Evolutionary conservation across 495 filamentous ascomycete species (phyloP), one percentile per base, ranked within the genome.

Genomic region (Penicillium mononematosum): DNA sequence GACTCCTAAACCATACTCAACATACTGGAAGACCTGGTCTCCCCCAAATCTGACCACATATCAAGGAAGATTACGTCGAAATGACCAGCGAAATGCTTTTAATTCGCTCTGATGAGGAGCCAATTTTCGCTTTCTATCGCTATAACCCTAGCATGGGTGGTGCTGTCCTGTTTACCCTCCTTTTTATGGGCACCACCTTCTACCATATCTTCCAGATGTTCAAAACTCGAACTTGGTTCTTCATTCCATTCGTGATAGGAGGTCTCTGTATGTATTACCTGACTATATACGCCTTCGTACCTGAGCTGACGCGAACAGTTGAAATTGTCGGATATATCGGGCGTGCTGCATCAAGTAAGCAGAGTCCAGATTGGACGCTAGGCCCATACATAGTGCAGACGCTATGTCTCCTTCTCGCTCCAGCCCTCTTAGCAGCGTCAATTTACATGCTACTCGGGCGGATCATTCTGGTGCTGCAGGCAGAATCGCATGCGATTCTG

Each of bases 241-340:
- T 87, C 53, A 78, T 80, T 14, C 80, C 85, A 0, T 74, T 86
- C 29, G 27, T 81, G 4, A 60, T 86, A 24, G 85, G 83, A 9
- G 78, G 80, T 31, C 45, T 78, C 14, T 82, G 82, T 85, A 74
- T 62, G 76, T 75, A 6, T 5, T 6, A 36, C 4, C 34, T 7
- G 4, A 6, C 7, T 29, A 10, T 0, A 19, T 47, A 10, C 8
- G 16, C 5, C 17, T 17, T 2, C 0, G 17, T 12, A 14, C 7
- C 17, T 47, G 16, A 8, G 24, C 11, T 44, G 5, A 59, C 32
- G 3, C 6, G 2, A 25, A 8, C 39, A 81, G 78, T 81, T 67
- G 81, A 85, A 65, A 55, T 74, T 1, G 53, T 79, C 2, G 82
- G 82, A 12, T 84, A 84, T 59, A 58, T 77, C 12, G 81, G 73